Evolutionary conservation across 1,284 basidiomycete species (phyloP).

Genomic region (Trametes hirsuta): DNA sequence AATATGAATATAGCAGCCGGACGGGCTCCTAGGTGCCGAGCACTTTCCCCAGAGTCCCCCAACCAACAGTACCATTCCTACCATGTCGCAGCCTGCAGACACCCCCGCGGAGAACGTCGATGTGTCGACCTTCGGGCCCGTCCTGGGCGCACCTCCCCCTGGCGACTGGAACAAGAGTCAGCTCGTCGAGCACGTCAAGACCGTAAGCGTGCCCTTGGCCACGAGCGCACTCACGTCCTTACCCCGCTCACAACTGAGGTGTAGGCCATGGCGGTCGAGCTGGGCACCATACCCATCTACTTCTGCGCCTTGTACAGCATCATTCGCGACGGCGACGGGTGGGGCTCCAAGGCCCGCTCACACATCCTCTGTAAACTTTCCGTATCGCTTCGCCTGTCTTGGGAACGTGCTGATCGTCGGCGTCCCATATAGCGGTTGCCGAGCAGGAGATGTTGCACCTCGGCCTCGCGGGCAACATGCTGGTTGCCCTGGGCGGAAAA

Average conservation of each 20-base stretch:
- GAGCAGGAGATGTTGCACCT: conserved; percentile 27
- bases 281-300: conserved; percentile 20
- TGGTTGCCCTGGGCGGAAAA: conserved; percentile 5
- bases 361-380: conserved; percentile 12
- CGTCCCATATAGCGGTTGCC: conserved; percentile 8
- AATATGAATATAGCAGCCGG: too few relatives aligned
- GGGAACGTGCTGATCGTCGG: background rate
- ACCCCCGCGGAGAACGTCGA: background rate
- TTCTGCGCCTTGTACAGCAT: conserved; percentile 21
- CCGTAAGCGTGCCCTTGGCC: background rate
- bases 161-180: conserved; percentile 3
- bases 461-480: conserved; percentile 17
- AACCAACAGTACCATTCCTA: background rate
- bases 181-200: conserved; percentile 6
- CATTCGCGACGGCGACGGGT: conserved; percentile 10
- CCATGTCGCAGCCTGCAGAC: background rate
- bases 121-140: background rate
- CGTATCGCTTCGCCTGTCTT: background rate
- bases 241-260: background rate
- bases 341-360: conserved; percentile 10
- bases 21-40: too few relatives aligned
- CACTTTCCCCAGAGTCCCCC: too few relatives aligned
- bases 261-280: conserved; percentile 13
- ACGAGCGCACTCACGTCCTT: background rate
- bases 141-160: background rate